These are phyloP conservation scores for Ustilaginoidea virens DNA, from an alignment of 2,329 filamentous ascomycete genomes.

Conservation along the genomic window DNA sequence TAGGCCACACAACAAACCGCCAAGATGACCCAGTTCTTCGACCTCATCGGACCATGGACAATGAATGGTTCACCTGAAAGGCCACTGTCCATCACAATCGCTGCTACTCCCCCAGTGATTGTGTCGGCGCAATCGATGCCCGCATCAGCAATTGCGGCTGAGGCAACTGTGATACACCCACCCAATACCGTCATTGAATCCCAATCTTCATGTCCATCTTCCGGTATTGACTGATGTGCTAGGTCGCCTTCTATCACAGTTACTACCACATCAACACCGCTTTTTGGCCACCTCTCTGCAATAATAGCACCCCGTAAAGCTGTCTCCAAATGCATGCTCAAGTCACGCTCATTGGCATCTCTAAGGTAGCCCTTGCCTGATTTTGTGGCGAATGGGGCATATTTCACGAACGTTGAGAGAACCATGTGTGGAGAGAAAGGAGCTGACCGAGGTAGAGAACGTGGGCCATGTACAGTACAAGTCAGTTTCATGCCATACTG, in stretches of 20 bases:
- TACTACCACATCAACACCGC: conserved; percentile 85
- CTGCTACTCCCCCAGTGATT: conserved; percentile 78
- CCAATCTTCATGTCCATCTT: conserved; percentile 50
- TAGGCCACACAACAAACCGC: conserved; percentile 87
- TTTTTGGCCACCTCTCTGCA: conserved; percentile 95
- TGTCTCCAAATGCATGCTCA: conserved; percentile 82
- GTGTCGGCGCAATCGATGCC: conserved; percentile 92
- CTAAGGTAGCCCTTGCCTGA: conserved; percentile 72
- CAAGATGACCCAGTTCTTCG: conserved; percentile 61
- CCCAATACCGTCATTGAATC: conserved; percentile 84
- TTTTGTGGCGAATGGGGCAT: conserved; percentile 81
- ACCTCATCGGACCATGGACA: conserved; percentile 68
- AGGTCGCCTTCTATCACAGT: conserved; percentile 91
- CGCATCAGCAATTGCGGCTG: conserved; percentile 83
- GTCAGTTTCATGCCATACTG: conserved; percentile 71
- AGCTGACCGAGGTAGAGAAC: conserved; percentile 75
- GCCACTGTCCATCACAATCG: conserved; percentile 39
- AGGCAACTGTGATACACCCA: conserved; percentile 85
- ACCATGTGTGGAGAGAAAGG: conserved; percentile 88
- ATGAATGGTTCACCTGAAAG: conserved; percentile 24
- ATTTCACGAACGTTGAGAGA: conserved; percentile 87
- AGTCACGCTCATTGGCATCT: conserved; percentile 73
- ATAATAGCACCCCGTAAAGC: conserved; percentile 81
- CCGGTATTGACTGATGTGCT: conserved; percentile 38
- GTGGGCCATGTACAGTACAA: conserved; percentile 85